These are phyloP conservation scores for Cryphonectria naterciae DNA, from an alignment of 2,329 filamentous ascomycete species.

Conservation along the genomic window DNA sequence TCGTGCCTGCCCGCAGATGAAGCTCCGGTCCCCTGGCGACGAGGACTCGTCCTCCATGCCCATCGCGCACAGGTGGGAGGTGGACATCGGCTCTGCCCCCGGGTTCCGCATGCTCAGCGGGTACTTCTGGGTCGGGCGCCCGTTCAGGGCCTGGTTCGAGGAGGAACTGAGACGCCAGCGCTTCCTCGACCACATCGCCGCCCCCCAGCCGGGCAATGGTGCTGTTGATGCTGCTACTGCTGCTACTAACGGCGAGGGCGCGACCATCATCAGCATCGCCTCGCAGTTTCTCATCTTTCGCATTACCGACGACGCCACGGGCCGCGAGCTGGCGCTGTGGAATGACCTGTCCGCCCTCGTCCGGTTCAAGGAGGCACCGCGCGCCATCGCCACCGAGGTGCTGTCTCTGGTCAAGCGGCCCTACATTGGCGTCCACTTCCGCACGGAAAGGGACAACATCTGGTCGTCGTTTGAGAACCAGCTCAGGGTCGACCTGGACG, in stretches of 20 bases:
- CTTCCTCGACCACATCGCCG: conserved; percentile 4
- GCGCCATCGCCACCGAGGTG: conserved; percentile 35
- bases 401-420: conserved; percentile 34
- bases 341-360: conserved; percentile 40
- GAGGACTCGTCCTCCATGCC: conserved; percentile 15
- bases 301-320: conserved; percentile 43
- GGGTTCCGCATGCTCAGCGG: conserved; percentile 17
- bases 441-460: conserved; percentile 43
- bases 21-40: conserved; percentile 32
- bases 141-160: conserved; percentile 26
- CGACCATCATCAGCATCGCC: conserved; percentile 38
- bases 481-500: conserved; percentile 40
- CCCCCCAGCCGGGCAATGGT: conserved; percentile 14
- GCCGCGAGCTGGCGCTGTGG: conserved; percentile 40
- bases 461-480: conserved; percentile 42
- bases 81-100: conserved; percentile 18
- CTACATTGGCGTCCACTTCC: conserved; percentile 43
- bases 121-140: conserved; percentile 27
- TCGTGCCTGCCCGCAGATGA: conserved; percentile 36
- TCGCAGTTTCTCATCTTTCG: conserved; percentile 41
- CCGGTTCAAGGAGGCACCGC: conserved; percentile 37
- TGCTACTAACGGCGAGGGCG: conserved; percentile 27
- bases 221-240: no score
- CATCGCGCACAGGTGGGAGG: conserved; percentile 18
- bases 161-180: conserved; percentile 14